Evolutionary conservation across 805 yeast genomes (phyloP), one percentile per base, ranked within the genome.

Genomic region (Kodamaea kakaduensis): DNA sequence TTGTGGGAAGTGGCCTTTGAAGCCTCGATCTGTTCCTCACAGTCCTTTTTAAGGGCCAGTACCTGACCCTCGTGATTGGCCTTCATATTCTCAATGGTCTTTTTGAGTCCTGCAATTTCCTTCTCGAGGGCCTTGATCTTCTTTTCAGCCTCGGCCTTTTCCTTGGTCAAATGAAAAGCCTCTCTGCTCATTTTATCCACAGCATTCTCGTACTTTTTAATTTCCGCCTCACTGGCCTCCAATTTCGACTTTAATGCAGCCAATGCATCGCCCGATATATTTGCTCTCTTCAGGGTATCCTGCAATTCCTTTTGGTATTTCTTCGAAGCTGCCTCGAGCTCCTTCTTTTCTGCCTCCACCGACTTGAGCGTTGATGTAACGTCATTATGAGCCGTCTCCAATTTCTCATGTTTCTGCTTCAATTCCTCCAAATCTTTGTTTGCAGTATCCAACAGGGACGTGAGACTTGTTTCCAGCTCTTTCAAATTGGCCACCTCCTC

Each of bases 171-270:
- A 31, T 73, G 73, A 56, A 86, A 75, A 19, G 89, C 62, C 44
- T 89, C 97, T 25, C 90, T 67, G 36, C 81, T 83, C 95, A 89
- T 84, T 47, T 87, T 88, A 52, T 88, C 88, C 34, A 89, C 81
- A 3, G 95, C 97, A 40, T 77, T 81, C 49, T 89, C 96, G 1
- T 90, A 84, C 44, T 74, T 80, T 17, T 68, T 67, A 46, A 77
- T 81, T 9, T 70, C 73, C 6, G 54, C 56, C 28, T 61, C 67
- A 6, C 61, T 37, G 2, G 51, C 40, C 3, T 51, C 51, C 10
- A 70, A 46, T 40, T 66, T 65, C 3, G 41, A 40, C 25, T 57
- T 56, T 12, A 71, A 44, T 12, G 51, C 48, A 20, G 56, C 58
- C 12, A 58, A 30, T 0, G 52, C 33, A 9, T 55, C 67, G 5